These are phyloP conservation scores for Sonneratia alba DNA, from an alignment of 345 rosid species.

Conservation along the genomic window DNA sequence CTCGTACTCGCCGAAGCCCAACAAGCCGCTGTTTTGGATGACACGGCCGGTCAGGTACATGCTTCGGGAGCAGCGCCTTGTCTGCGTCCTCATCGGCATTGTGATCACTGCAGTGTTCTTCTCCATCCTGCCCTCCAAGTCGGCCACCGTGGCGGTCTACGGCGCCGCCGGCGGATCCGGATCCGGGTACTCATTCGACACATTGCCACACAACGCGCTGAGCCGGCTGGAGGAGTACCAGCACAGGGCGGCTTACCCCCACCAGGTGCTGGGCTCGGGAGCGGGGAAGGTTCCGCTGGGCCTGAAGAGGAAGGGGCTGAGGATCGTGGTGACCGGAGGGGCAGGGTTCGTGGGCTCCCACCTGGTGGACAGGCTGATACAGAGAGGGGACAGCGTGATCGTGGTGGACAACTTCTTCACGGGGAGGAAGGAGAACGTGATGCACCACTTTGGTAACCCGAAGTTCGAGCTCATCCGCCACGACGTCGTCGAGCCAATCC, in stretches of 20 bases:
- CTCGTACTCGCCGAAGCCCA: slow-evolving; percentile 57
- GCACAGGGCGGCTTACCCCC: slow-evolving; percentile 23
- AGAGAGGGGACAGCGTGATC: slow-evolving; percentile 88
- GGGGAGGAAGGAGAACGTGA: slow-evolving; percentile 88
- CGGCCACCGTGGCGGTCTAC: neutral
- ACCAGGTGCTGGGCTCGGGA: slow-evolving; percentile 25
- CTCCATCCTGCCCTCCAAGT: slow-evolving; percentile 36
- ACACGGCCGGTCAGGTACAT: slow-evolving; percentile 62
- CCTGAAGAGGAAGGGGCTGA: slow-evolving; percentile 59
- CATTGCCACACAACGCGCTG: slow-evolving; percentile 17
- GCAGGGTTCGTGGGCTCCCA: slow-evolving; percentile 99
- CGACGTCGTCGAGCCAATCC: slow-evolving; percentile 88
- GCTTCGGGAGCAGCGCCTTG: slow-evolving; percentile 88
- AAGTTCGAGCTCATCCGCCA: slow-evolving; percentile 87
- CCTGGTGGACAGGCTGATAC: slow-evolving; percentile 85
- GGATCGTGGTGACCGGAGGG: slow-evolving; percentile 94
- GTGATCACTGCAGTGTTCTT: slow-evolving; percentile 68
- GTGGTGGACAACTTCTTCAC: slow-evolving; percentile 99
- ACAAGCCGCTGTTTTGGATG: slow-evolving; percentile 59
- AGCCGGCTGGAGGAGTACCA: slow-evolving; percentile 11
- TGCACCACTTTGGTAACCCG: slow-evolving; percentile 93
- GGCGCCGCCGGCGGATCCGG: neutral
- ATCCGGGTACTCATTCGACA: slow-evolving; percentile 7
- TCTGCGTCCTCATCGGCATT: slow-evolving; percentile 79
- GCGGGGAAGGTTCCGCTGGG: slow-evolving; percentile 85